phyloP scores from a whole-genome alignment of 2,329 filamentous ascomycete species.

The Acrodontium crateriforme region DNA sequence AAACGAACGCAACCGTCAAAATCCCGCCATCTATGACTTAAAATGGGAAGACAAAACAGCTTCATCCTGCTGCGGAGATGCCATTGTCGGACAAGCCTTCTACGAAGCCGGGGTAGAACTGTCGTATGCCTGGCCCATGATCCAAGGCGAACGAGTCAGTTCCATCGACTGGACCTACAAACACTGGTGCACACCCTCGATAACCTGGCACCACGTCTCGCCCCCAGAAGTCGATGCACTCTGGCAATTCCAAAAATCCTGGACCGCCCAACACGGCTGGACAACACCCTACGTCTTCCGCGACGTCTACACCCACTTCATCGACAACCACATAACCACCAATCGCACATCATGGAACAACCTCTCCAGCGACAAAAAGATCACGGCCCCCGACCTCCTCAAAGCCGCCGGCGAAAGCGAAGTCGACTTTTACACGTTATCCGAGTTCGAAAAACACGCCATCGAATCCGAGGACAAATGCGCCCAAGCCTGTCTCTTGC shows the following conservation, averaged over 20 bases:
- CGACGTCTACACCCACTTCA: conserved; percentile 22
- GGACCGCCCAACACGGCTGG: conserved; percentile 19
- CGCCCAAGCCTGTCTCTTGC: conserved; percentile 15
- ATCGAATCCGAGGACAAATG: conserved; percentile 16
- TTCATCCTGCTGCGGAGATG: conserved; percentile 42
- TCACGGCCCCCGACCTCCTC: conserved; percentile 13
- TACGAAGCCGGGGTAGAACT: conserved; percentile 32
- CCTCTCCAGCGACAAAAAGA: conserved; percentile 16
- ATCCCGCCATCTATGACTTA: conserved; percentile 22
- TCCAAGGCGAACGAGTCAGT: conserved; percentile 30
- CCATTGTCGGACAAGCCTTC: conserved; percentile 37
- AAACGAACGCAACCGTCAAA: conserved; percentile 27
- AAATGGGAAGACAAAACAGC: conserved; percentile 30
- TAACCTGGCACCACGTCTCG: conserved; percentile 25
- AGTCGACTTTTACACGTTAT: conserved; percentile 10
- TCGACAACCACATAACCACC: conserved; percentile 16
- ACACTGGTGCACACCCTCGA: conserved; percentile 31
- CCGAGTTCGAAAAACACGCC: conserved; percentile 14
- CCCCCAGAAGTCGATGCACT: conserved; percentile 17
- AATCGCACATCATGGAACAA: conserved; percentile 23
- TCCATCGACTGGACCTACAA: conserved; percentile 28
- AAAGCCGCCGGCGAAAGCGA: conserved; percentile 10
- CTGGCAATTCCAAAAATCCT: conserved; percentile 21
- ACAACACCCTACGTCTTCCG: conserved; percentile 19
- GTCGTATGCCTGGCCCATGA: conserved; percentile 29